phyloP scores from a whole-genome alignment of 768 basidiomycete species.

The Lactarius hengduanensis region DNA sequence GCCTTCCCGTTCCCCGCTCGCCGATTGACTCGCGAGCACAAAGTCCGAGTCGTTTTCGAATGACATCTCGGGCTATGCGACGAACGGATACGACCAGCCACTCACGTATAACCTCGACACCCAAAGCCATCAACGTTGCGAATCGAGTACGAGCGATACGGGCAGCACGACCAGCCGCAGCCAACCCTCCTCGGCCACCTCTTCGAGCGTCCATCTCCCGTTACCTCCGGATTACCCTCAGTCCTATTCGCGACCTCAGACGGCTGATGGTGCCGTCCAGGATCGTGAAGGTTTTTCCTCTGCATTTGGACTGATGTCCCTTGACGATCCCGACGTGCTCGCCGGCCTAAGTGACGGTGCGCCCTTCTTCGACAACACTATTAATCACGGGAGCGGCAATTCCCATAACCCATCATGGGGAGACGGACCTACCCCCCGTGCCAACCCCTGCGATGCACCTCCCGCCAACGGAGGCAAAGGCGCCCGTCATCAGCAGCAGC shows the following conservation, averaged over 20 bases:
- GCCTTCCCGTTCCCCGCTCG: not conserved
- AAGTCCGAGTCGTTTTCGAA: slow-evolving; percentile 19
- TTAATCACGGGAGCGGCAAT: slow-evolving; percentile 14
- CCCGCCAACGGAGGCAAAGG: slow-evolving; percentile 29
- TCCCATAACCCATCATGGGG: slow-evolving; percentile 21
- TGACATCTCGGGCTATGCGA: not conserved
- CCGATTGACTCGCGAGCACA: slow-evolving; percentile 13
- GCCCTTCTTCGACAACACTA: slow-evolving; percentile 53
- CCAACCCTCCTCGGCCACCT: slow-evolving; percentile 53
- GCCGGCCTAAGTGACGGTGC: slow-evolving; percentile 58
- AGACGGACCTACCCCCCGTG: slow-evolving; percentile 27
- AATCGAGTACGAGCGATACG: slow-evolving; percentile 42
- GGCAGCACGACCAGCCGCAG: slow-evolving; percentile 45
- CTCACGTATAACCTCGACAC: slow-evolving; percentile 30
- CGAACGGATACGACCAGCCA: slow-evolving; percentile 21
- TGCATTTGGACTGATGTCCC: slow-evolving; percentile 72
- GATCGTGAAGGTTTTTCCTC: slow-evolving; percentile 36
- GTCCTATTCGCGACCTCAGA: slow-evolving; percentile 29
- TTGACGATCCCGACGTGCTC: slow-evolving; percentile 70
- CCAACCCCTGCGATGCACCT: slow-evolving; percentile 21
- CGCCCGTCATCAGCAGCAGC: slow-evolving; percentile 30
- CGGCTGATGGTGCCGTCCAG: slow-evolving; percentile 21
- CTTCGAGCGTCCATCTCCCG: slow-evolving; percentile 53
- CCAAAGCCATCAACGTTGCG: slow-evolving; percentile 29
- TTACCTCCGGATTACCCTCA: slow-evolving; percentile 32